These are phyloP conservation scores for Pythium monospermum DNA, from an alignment of 352 stramenopile genomes.

Conservation along the genomic window DNA sequence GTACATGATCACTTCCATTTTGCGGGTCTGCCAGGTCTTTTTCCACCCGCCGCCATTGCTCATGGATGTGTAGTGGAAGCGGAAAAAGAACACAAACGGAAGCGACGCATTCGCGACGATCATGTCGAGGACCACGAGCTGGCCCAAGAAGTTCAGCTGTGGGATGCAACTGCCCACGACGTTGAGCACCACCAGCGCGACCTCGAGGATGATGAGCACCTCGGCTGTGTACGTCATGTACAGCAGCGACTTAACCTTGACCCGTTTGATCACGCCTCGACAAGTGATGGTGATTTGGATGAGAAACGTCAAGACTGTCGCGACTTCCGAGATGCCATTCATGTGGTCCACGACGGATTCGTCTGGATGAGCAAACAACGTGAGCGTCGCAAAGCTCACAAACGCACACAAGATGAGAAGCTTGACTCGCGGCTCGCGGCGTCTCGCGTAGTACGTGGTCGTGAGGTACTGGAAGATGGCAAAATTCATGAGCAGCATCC, in stretches of 20 bases:
- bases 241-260: constrained; percentile 9
- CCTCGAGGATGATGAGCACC: constrained; percentile 6
- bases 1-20: constrained; percentile 22
- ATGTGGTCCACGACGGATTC: constrained; percentile 2
- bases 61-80: constrained; percentile 37
- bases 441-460: constrained; percentile 10
- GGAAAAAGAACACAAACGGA: constrained; percentile 30
- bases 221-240: constrained; percentile 11
- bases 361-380: constrained; percentile 5
- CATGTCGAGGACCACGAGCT: constrained; percentile 17
- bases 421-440: constrained; percentile 4
- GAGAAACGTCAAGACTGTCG: constrained; percentile 15
- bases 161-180: constrained; percentile 5
- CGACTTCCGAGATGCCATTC: constrained; percentile 22
- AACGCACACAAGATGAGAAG: constrained; percentile 17
- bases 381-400: constrained; percentile 13
- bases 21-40: constrained; percentile 13
- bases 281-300: constrained; percentile 21
- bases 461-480: constrained; percentile 21
- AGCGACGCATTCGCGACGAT: constrained; percentile 21
- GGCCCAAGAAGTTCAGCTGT: background rate
- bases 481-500: constrained; percentile 22
- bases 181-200: constrained; percentile 10
- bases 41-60: constrained; percentile 6
- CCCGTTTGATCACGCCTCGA: constrained; percentile 5